A percentile compares a stretch with the other conserved stretches of the same genome.
Conservation (phyloP, 495 filamentous ascomycete species). For the Ascobolus immersus region DNA sequence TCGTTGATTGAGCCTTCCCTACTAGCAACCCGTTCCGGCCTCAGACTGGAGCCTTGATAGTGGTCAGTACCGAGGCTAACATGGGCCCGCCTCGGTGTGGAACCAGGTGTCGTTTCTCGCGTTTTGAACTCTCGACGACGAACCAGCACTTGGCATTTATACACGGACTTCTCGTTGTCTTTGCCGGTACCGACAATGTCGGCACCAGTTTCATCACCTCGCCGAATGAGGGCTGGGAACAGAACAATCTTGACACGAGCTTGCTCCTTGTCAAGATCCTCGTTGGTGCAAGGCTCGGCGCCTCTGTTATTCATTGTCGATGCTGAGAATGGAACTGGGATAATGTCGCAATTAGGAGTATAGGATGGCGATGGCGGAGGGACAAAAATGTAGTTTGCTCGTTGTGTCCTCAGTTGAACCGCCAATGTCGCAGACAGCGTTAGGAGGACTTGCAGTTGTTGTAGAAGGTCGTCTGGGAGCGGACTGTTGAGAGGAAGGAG, state of each 20-base stretch:
- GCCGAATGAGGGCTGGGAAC: slow-evolving; percentile 84
- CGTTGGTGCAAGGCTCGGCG: slow-evolving; percentile 38
- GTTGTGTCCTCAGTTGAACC: slow-evolving; percentile 87
- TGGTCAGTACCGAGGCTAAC: too few species aligned
- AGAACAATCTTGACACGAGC: slow-evolving; percentile 69
- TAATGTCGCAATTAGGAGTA: slow-evolving; percentile 67
- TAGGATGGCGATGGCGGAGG: slow-evolving; percentile 88
- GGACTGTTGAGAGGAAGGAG: slow-evolving; percentile 63
- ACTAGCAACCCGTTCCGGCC: too few species aligned
- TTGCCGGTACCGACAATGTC: too few species aligned
- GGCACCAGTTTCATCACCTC: slow-evolving; percentile 66
- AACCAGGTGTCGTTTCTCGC: too few species aligned
- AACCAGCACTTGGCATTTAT: too few species aligned
- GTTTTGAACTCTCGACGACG: too few species aligned
- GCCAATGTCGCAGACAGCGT: slow-evolving; percentile 60
- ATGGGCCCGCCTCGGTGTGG: too few species aligned
- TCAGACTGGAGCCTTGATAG: too few species aligned
- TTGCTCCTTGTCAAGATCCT: slow-evolving; percentile 46
- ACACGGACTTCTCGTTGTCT: too few species aligned
- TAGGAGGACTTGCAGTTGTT: slow-evolving; percentile 61
- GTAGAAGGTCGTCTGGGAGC: slow-evolving; percentile 43
- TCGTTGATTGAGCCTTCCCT: too few species aligned
- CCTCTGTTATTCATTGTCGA: slow-evolving; percentile 79
- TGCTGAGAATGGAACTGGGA: slow-evolving; percentile 66
- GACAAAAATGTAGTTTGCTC: slow-evolving; percentile 91